Base-by-base conservation (phyloP, 441 rosid genomes). In the Corymbia citriodora region DNA sequence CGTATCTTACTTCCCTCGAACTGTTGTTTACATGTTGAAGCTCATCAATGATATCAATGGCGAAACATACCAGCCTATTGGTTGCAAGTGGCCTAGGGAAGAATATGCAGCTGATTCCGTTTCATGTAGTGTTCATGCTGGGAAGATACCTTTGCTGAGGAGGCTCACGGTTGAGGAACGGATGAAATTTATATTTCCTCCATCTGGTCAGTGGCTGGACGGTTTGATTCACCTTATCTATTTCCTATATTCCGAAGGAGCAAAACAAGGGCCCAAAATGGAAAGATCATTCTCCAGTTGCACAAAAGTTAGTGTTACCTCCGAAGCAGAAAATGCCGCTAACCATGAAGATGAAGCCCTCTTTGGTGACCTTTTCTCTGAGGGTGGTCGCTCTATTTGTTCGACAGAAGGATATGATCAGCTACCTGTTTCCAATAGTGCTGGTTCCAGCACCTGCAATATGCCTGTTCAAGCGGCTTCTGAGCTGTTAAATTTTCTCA, bases 281-380 rank as follows among this genome's bases (percentile, higher is more conserved):
- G 99, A 98, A 91, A 94, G 95, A 88, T 94, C 98, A 72, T 93
- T 93, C 90, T 95, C 99, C 63, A 95, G 93, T 92, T 92, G 93
- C 93, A 92, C 93, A 65, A 97, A 96, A 92, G 90, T 94, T 91
- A 96, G 92, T 93, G 95, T 95, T 91, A 92, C 95, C 61, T 88
- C 96, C 27, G 99, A 99, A 92, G 93, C 93, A 90, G 99, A 98
- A 91, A 97, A 92, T 93, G 92, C 96, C 63, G 94, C 94, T 93
- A 96, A 97, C 91, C 99, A 96, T 94, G 99, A 99, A 63, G 99
- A 99, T 91, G 99, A 98, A 91, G 99, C 99, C 63, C 96, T 99
- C 91, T 99, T 99, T 91, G 99, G 99, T 27, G 97, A 98, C 92
- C 98, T 99, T 91, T 99, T 99, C 94, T 96, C 95, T 90, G 99